Base-by-base conservation (phyloP, 768 basidiomycete genomes). In the Zangia roseola region DNA sequence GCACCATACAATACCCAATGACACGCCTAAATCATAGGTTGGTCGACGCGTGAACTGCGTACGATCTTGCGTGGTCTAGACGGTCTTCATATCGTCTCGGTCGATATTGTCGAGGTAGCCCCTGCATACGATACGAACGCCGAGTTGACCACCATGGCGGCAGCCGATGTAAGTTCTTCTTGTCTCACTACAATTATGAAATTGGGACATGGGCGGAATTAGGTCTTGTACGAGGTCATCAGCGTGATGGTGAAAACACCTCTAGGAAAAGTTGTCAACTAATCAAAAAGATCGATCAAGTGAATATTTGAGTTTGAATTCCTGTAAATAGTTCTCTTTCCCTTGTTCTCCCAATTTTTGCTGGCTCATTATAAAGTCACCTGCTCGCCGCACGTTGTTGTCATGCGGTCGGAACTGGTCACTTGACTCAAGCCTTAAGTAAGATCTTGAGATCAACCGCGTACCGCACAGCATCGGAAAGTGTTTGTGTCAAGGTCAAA, bases 81-180 rank as follows among this genome's bases (percentile, higher is more conserved):
- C 45, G 88, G 88, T 13, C 72, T 91, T 45, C 73, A 81, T 50
- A 83, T 92, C 52, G 86, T 91, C 39, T 88, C 83, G 31, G 86
- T 84, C 9, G 90, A 92, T 61, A 81, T 92, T 37, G 90, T 92
- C 39, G 90, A 92, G 62, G 90, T 91, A 19, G 84, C 87, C 2
- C 90, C 89, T 14, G 86, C 88, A 6, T 89, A 91, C 61, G 88
- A 89, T 51, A 76, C 74, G 9, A 82, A 81, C 49, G 82, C 80
- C 13, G 82, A 83, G 57, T 70, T 80, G 45, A 83, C 82, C 4
- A 79, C 80, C 12, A 79, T 83, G 74, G 80, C 81, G 2, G 82
- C 82, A 20, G 82, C 81, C 0, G 81, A 83, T 55, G 74, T 78
- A 61, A 63, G 78, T 71, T 17, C 9, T 28, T 9, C 5, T 2